phyloP scores from a whole-genome alignment of 495 filamentous ascomycete species.

The Penicillium desertorum region DNA sequence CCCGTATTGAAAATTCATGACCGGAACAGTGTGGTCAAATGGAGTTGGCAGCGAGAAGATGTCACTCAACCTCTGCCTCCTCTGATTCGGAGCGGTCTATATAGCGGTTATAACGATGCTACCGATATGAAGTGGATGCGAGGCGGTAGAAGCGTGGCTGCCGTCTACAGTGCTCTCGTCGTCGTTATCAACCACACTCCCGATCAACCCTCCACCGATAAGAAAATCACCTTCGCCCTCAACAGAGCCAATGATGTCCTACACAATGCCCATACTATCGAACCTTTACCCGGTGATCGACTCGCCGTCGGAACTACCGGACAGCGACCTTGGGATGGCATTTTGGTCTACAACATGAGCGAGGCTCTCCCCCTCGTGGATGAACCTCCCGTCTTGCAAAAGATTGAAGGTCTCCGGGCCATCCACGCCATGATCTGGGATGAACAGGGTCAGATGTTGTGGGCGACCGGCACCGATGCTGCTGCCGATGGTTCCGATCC shows the following conservation, averaged over 20 bases:
- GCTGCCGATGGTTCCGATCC: constrained; percentile 33
- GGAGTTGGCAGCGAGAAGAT: constrained; percentile 28
- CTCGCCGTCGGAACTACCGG: constrained; percentile 33
- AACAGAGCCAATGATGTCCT: constrained; percentile 26
- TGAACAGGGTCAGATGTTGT: constrained; percentile 28
- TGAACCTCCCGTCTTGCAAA: constrained; percentile 31
- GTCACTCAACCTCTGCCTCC: constrained; percentile 25
- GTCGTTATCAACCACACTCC: constrained; percentile 33
- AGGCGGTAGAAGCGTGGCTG: constrained; percentile 24
- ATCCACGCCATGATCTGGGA: constrained; percentile 37
- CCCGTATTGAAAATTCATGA: constrained; percentile 30
- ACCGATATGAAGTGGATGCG: constrained; percentile 34
- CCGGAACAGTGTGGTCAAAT: constrained; percentile 24
- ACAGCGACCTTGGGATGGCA: constrained; percentile 29
- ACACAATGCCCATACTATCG: constrained; percentile 30
- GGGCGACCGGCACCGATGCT: constrained; percentile 30
- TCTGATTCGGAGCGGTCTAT: constrained; percentile 20
- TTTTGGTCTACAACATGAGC: constrained; percentile 31
- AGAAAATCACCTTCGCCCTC: constrained; percentile 30
- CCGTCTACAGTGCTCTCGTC: constrained; percentile 26
- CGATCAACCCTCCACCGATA: constrained; percentile 27
- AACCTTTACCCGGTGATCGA: constrained; percentile 25
- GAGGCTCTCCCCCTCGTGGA: constrained; percentile 22
- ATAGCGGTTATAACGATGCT: constrained; percentile 28
- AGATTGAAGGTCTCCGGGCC: constrained; percentile 30